These are phyloP conservation scores for Picea abies DNA, from an alignment of 83 land plant species.

Conservation along the genomic window DNA sequence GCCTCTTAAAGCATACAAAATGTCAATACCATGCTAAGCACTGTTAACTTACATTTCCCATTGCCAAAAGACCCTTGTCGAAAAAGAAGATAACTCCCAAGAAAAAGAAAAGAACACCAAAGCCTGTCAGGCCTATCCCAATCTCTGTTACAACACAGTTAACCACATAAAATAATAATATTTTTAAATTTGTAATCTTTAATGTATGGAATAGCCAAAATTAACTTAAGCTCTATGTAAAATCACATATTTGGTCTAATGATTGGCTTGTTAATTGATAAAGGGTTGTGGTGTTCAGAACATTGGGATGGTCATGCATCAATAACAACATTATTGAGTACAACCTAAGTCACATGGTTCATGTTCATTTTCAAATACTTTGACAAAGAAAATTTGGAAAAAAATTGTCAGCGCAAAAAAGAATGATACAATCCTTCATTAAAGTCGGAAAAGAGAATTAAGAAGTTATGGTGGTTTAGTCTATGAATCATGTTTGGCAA, in stretches of 20 bases:
- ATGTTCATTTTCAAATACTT: too few species aligned
- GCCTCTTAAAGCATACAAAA: neutral
- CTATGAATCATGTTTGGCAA: too few species aligned
- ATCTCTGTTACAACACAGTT: conserved; percentile 62
- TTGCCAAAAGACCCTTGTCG: conserved; percentile 93
- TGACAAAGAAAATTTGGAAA: too few species aligned
- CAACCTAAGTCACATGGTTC: too few species aligned
- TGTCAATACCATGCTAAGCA: conserved; percentile 4
- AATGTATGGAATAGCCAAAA: neutral
- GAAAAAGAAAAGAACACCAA: conserved; percentile 86
- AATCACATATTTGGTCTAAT: neutral
- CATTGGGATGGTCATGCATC: neutral
- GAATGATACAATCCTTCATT: too few species aligned
- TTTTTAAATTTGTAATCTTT: neutral
- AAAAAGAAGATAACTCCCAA: conserved; percentile 91
- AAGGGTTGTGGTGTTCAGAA: neutral
- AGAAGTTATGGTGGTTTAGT: too few species aligned
- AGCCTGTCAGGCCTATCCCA: conserved; percentile 91
- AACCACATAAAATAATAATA: neutral
- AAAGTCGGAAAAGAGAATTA: too few species aligned
- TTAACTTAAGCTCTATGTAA: neutral
- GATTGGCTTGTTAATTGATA: neutral
- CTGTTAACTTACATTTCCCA: conserved; percentile 84
- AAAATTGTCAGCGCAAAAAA: too few species aligned
- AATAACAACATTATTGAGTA: neutral